Conservation (phyloP, 345 rosid species). For the Isatis tinctoria region DNA sequence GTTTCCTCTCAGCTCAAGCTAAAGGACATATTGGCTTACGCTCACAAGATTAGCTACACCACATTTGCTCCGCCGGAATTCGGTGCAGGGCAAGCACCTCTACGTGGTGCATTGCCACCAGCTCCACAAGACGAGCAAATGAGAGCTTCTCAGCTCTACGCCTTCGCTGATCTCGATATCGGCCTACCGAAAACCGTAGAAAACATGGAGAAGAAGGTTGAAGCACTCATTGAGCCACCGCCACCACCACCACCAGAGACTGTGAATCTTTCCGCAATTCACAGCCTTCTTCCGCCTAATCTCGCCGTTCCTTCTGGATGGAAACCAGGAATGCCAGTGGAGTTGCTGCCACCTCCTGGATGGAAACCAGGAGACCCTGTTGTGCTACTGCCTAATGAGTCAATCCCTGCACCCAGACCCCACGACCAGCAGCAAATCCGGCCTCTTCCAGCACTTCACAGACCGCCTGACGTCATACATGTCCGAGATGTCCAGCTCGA, state of each 20-base stretch:
- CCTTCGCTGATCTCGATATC: conserved; percentile 79
- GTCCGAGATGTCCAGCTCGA: conserved; percentile 87
- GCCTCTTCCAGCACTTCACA: conserved; percentile 53
- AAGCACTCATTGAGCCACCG: conserved; percentile 66
- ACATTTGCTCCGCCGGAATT: conserved; percentile 94
- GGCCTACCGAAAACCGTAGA: conserved; percentile 68
- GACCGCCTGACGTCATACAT: conserved; percentile 66
- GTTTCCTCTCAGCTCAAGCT: conserved; percentile 73
- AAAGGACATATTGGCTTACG: conserved; percentile 70
- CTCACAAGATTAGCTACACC: conserved; percentile 88
- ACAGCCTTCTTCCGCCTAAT: conserved; percentile 60
- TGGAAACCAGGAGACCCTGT: conserved; percentile 92
- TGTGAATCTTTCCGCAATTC: conserved; percentile 48
- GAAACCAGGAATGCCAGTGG: conserved; percentile 97
- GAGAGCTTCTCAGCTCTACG: conserved; percentile 86
- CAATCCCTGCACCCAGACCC: conserved; percentile 45
- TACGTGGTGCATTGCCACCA: conserved; percentile 92
- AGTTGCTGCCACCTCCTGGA: conserved; percentile 81
- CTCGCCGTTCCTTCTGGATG: conserved; percentile 76
- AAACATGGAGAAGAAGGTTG: conserved; percentile 52
- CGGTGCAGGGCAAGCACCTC: conserved; percentile 86
- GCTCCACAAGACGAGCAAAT: conserved; percentile 98
- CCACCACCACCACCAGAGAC: conserved; percentile 41
- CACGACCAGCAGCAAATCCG: conserved; percentile 42
- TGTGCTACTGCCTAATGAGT: conserved; percentile 61